Evolutionary conservation across 2,329 filamentous ascomycete species (phyloP).

Genomic region (Cephalotrichum gorgonifer): DNA sequence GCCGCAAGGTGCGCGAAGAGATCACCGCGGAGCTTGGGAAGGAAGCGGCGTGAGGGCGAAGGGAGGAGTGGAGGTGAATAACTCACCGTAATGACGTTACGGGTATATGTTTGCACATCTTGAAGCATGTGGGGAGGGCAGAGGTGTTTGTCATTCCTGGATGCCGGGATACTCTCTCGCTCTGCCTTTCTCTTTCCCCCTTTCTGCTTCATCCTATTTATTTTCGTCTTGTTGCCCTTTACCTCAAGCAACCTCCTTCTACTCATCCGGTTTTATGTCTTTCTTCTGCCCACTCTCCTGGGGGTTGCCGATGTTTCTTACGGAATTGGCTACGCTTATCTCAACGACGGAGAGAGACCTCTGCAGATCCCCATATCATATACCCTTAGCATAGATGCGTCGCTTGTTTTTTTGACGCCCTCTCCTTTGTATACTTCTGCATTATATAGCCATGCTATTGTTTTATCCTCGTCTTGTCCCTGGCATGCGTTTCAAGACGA

Average conservation of each 20-base stretch:
- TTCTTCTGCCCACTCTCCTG: too few species aligned
- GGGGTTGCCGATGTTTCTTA: too few species aligned
- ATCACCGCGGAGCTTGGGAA: constrained; percentile 56
- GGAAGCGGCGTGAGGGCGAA: not conserved
- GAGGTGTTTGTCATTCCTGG: not conserved
- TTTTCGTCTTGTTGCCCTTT: not conserved
- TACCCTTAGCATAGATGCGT: constrained; percentile 5
- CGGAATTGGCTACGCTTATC: not conserved
- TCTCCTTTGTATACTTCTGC: constrained; percentile 2
- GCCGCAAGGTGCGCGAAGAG: constrained; percentile 70
- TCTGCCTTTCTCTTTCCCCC: not conserved
- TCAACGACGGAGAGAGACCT: not conserved
- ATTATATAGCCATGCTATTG: not conserved
- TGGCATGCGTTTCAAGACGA: not conserved
- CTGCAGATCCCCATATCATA: not conserved
- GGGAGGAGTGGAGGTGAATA: not conserved
- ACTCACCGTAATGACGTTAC: constrained; percentile 3
- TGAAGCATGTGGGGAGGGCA: not conserved
- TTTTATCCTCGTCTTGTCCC: not conserved
- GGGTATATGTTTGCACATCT: constrained; percentile 1
- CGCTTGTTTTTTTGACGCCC: not conserved
- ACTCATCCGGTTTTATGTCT: too few species aligned
- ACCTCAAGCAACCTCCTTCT: too few species aligned
- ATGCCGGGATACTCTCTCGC: not conserved
- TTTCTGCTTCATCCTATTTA: not conserved